Conservation (phyloP, 768 basidiomycete genomes). For the Kwoniella dendrophila region DNA sequence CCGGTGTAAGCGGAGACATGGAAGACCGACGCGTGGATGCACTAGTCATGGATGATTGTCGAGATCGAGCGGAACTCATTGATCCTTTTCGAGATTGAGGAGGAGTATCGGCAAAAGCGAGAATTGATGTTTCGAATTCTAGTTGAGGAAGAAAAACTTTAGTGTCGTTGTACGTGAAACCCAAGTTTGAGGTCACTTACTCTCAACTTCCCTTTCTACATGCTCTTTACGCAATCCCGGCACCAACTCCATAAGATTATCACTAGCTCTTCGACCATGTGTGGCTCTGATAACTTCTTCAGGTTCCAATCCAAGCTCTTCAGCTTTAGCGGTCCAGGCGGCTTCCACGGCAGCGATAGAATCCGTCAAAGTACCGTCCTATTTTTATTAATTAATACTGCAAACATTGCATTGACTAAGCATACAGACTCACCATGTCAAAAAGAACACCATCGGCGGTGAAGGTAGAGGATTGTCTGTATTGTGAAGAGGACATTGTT, state of each 20-base stretch:
- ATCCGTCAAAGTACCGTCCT: slow-evolving; percentile 66
- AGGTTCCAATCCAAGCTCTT: slow-evolving; percentile 70
- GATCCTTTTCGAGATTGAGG: slow-evolving; percentile 34
- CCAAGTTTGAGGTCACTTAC: slow-evolving; percentile 18
- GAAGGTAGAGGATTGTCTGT: slow-evolving; percentile 27
- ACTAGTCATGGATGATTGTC: slow-evolving; percentile 12
- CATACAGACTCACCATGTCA: slow-evolving; percentile 39
- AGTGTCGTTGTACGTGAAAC: not conserved
- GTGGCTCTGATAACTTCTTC: slow-evolving; percentile 70
- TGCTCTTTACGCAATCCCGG: slow-evolving; percentile 45
- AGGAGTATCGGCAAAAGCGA: slow-evolving; percentile 42
- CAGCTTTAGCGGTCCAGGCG: slow-evolving; percentile 73
- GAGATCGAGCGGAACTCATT: slow-evolving; percentile 17
- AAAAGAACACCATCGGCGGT: slow-evolving; percentile 47
- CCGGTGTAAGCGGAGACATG: slow-evolving; percentile 29
- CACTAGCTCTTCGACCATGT: slow-evolving; percentile 76
- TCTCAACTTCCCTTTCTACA: slow-evolving; percentile 39
- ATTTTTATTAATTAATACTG: not conserved
- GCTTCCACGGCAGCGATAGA: slow-evolving; percentile 74
- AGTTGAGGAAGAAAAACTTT: not conserved
- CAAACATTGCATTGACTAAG: not conserved
- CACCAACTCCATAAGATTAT: slow-evolving; percentile 64
- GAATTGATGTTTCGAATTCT: slow-evolving; percentile 42
- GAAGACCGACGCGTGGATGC: slow-evolving; percentile 24
- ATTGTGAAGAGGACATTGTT: slow-evolving; percentile 13